Percentiles rank a stretch among this genome's conserved stretches.
Evolutionary conservation across 495 filamentous ascomycete species (phyloP).

Genomic region (Gamarada debralockiae): DNA sequence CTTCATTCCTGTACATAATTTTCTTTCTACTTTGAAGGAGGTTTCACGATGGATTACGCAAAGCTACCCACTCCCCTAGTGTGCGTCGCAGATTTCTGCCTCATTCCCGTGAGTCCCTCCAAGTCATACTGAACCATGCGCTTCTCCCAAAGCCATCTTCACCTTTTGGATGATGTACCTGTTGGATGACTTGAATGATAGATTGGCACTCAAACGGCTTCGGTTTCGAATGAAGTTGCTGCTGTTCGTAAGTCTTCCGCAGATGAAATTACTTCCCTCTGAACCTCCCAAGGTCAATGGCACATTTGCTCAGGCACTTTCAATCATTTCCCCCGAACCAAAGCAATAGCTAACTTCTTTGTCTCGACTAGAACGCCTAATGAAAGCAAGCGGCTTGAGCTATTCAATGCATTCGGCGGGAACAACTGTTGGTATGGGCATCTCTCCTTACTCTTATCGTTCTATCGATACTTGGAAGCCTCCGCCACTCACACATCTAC

Average conservation of each 20-base stretch:
- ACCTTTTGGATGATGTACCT: neutral
- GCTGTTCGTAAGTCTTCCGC: conserved; percentile 50
- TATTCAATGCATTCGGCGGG: conserved; percentile 85
- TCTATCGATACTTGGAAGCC: no score
- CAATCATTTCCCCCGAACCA: no score
- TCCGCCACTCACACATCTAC: no score
- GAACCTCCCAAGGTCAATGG: no score
- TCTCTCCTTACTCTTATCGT: neutral
- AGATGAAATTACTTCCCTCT: no score
- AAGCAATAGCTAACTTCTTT: no score
- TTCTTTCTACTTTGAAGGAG: no score
- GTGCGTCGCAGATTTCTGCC: conserved; percentile 79
- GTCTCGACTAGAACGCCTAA: conserved; percentile 66
- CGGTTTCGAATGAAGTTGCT: conserved; percentile 83
- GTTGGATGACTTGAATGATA: conserved; percentile 32
- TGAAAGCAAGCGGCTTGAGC: conserved; percentile 71
- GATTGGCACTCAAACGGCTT: conserved; percentile 69
- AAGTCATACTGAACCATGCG: no score
- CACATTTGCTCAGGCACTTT: no score
- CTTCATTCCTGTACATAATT: no score
- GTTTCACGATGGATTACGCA: conserved; percentile 29
- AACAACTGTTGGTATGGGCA: conserved; percentile 75
- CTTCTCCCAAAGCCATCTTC: neutral
- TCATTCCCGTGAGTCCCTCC: conserved; percentile 61
- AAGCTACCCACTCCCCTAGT: conserved; percentile 61